Percentiles rank a stretch among this genome's conserved stretches.
phyloP scores from a whole-genome alignment of 768 basidiomycete genomes.

The Mycena galericulata region DNA sequence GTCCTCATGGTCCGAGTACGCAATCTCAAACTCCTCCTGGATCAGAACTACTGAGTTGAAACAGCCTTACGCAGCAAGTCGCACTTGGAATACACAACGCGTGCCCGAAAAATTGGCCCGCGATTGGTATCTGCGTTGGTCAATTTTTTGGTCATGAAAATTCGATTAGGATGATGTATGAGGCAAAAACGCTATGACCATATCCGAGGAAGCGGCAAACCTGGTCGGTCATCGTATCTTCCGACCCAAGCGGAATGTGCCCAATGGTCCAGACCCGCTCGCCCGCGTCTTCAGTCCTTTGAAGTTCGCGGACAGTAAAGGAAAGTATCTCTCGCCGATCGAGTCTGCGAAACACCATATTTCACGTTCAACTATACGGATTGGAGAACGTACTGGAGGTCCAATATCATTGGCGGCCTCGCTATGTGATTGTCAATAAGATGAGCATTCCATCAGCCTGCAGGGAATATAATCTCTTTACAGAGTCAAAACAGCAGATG shows the following conservation, averaged over 20 bases:
- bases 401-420: constrained; percentile 58
- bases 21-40: too few species aligned
- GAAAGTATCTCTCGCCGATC: constrained; percentile 73
- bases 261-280: constrained; percentile 74
- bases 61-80: too few species aligned
- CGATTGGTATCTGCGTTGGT: constrained; percentile 67
- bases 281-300: constrained; percentile 69
- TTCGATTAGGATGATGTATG: constrained; percentile 59
- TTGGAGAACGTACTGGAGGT: constrained; percentile 50
- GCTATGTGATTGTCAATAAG: constrained; percentile 38
- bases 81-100: constrained; percentile 55
- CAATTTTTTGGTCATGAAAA: constrained; percentile 71
- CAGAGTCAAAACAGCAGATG: constrained; percentile 60
- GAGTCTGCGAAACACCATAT: constrained; percentile 42
- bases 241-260: constrained; percentile 66
- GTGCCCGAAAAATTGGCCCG: constrained; percentile 77
- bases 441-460: background rate
- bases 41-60: too few species aligned
- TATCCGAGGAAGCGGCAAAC: constrained; percentile 45
- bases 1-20: constrained; percentile 65
- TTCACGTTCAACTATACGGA: background rate
- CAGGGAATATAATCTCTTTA: constrained; percentile 49
- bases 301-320: constrained; percentile 65
- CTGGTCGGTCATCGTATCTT: constrained; percentile 64
- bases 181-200: constrained; percentile 1